phyloP scores from a whole-genome alignment of 352 stramenopile genomes.

The Globisporangium polare region DNA sequence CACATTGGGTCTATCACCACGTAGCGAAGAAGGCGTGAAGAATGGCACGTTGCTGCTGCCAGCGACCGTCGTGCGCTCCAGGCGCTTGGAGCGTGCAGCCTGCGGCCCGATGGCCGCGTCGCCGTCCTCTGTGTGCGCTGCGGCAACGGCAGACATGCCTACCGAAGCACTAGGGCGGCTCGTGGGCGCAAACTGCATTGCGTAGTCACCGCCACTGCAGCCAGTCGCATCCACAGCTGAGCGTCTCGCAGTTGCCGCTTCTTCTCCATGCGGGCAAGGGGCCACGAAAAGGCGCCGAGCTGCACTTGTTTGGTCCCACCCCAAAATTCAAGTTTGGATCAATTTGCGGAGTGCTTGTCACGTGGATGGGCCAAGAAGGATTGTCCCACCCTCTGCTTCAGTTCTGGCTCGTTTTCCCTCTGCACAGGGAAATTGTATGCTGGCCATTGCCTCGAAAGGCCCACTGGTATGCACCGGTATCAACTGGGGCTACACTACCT shows the following conservation, averaged over 20 bases:
- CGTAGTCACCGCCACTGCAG: neutral
- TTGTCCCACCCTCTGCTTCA: neutral
- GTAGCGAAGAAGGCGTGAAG: neutral
- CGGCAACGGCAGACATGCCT: constrained; percentile 22
- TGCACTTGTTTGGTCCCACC: neutral
- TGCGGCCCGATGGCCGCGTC: constrained; percentile 16
- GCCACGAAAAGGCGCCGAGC: neutral
- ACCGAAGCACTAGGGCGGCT: neutral
- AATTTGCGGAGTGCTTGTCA: neutral
- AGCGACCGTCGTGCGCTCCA: constrained; percentile 13
- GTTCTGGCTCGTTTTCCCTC: neutral
- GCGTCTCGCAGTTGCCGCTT: neutral
- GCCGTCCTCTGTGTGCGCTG: constrained; percentile 20
- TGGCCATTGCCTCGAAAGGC: neutral
- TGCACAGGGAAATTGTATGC: neutral
- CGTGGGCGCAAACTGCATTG: neutral
- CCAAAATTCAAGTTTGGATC: neutral
- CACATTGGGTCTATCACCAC: neutral
- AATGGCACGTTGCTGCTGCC: constrained; percentile 1
- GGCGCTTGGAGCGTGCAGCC: constrained; percentile 18
- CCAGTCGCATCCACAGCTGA: neutral
- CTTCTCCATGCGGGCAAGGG: neutral
- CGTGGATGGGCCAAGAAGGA: too few relatives aligned
- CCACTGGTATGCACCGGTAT: neutral
- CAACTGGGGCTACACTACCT: neutral